phyloP scores from a whole-genome alignment of 768 basidiomycete species.

The Phylloporus sp. region DNA sequence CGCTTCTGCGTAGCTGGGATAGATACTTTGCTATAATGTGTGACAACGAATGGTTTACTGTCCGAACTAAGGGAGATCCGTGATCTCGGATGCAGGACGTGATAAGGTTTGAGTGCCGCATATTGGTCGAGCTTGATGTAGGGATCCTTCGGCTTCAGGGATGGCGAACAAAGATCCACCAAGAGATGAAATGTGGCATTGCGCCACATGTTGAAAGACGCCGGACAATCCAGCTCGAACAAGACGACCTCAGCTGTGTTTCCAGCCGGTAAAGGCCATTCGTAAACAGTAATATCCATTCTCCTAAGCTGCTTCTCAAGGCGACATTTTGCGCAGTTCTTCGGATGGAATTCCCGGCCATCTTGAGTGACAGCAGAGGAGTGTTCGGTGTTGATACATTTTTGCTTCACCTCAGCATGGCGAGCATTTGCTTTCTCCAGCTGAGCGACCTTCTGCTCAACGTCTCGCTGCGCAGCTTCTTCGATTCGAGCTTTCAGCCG shows the following conservation, averaged over 20 bases:
- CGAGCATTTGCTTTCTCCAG: constrained; percentile 21
- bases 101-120: constrained; percentile 7
- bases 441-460: constrained; percentile 26
- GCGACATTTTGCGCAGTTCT: constrained; percentile 30
- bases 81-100: constrained; percentile 12
- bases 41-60: constrained; percentile 17
- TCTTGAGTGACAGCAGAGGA: background rate
- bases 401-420: constrained; percentile 14
- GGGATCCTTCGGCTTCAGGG: background rate
- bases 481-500: constrained; percentile 30
- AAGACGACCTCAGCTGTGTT: constrained; percentile 28
- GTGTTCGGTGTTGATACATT: constrained; percentile 3
- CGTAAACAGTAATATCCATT: constrained; percentile 36
- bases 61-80: constrained; percentile 23
- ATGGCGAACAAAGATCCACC: constrained; percentile 31
- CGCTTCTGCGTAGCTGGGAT: constrained; percentile 14
- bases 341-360: constrained; percentile 1
- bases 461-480: constrained; percentile 15
- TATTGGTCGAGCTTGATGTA: constrained; percentile 19
- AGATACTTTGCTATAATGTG: constrained; percentile 9
- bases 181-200: constrained; percentile 37
- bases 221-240: constrained; percentile 42
- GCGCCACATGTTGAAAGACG: constrained; percentile 43
- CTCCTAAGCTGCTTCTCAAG: constrained; percentile 12
- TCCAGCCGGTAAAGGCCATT: constrained; percentile 44